Evolutionary conservation across 805 yeast genomes (phyloP).

Genomic region (Barnettozyma salicaria): DNA sequence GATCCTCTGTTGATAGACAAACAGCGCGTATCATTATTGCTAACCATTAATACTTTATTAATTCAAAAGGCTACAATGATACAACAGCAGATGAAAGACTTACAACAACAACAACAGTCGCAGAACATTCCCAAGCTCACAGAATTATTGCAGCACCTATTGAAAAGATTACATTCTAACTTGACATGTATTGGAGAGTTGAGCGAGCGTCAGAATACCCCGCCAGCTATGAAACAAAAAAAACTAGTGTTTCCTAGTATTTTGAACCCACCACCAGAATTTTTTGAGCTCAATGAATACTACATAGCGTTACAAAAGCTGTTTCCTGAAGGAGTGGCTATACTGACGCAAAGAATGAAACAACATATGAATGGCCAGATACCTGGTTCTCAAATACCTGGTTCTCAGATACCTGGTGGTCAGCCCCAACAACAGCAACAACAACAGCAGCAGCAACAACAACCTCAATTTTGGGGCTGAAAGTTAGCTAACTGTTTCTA

Average conservation of each 20-base stretch:
- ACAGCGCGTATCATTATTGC: constrained; percentile 20
- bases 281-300: constrained; percentile 22
- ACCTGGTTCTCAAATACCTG: background rate
- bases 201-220: constrained; percentile 21
- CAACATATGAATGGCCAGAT: constrained; percentile 8
- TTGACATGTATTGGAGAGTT: constrained; percentile 27
- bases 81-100: constrained; percentile 22
- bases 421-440: constrained; percentile 13
- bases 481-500: too few species aligned
- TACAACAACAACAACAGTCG: constrained; percentile 10
- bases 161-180: constrained; percentile 26
- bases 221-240: constrained; percentile 4
- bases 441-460: constrained; percentile 15
- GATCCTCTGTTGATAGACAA: constrained; percentile 18
- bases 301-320: constrained; percentile 21
- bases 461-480: constrained; percentile 11
- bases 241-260: constrained; percentile 22
- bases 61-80: constrained; percentile 23
- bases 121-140: constrained; percentile 17
- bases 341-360: constrained; percentile 10
- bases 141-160: constrained; percentile 19
- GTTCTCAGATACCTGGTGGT: constrained; percentile 1
- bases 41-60: constrained; percentile 23
- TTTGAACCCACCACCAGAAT: constrained; percentile 24
- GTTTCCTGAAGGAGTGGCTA: constrained; percentile 26